These are phyloP conservation scores for Xylaria sp. DNA, from an alignment of 2,329 filamentous ascomycete species.

Conservation along the genomic window DNA sequence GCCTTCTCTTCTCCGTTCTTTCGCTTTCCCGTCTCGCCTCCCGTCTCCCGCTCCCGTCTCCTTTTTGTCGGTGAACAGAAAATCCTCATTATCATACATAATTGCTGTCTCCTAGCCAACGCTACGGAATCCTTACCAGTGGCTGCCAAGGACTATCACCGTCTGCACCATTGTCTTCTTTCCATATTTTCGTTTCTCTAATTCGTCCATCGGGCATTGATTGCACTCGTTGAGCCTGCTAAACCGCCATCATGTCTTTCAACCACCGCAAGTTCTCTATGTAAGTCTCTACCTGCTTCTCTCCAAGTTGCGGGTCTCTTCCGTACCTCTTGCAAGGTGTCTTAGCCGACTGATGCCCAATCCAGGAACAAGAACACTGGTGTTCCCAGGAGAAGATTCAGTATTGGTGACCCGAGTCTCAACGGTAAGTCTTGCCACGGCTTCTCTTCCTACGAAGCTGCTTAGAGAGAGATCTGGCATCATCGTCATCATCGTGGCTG, in stretches of 20 bases:
- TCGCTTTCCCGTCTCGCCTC: no score
- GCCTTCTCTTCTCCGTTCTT: slow-evolving; percentile 2
- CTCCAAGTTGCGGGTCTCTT: neutral
- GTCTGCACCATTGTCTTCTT: neutral
- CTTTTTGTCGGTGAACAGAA: neutral
- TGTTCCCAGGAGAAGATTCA: slow-evolving; percentile 56
- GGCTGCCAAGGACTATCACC: neutral
- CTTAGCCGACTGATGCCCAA: slow-evolving; percentile 7
- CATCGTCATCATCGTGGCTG: neutral
- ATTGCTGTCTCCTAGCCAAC: neutral
- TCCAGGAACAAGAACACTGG: slow-evolving; percentile 56
- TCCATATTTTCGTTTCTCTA: neutral
- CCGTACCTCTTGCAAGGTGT: neutral
- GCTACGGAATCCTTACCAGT: neutral
- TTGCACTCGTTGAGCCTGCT: neutral
- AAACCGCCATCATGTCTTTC: slow-evolving; percentile 40
- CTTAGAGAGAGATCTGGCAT: neutral
- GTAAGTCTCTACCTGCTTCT: slow-evolving; percentile 20
- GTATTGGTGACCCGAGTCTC: slow-evolving; percentile 50
- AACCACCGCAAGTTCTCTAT: slow-evolving; percentile 60
- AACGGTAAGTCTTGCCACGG: slow-evolving; percentile 43
- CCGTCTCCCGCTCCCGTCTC: neutral
- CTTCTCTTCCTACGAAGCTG: neutral
- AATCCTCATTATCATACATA: neutral
- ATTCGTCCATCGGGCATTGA: neutral